Evolutionary conservation across 2,329 filamentous ascomycete species (phyloP).

Genomic region (Furcasterigmium sp.): DNA sequence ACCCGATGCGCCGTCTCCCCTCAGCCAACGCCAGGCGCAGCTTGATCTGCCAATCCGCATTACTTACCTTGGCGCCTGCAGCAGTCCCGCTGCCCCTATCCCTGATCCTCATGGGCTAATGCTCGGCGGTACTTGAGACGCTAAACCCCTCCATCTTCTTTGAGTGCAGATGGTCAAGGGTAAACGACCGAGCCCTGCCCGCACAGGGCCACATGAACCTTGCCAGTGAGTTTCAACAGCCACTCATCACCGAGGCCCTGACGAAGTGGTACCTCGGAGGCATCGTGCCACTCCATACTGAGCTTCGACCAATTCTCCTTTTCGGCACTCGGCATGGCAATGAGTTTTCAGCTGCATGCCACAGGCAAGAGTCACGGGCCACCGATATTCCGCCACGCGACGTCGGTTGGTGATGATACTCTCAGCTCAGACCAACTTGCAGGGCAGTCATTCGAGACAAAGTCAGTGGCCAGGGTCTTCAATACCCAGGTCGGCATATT

Average conservation of each 20-base stretch:
- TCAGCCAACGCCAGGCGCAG: not conserved
- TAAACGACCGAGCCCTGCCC: conserved; percentile 12
- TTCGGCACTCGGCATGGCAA: no score
- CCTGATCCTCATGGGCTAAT: conserved; percentile 18
- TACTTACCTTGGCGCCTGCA: not conserved
- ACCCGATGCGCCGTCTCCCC: conserved; percentile 5
- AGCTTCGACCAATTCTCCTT: no score
- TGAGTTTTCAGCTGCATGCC: no score
- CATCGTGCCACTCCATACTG: no score
- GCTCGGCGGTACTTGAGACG: conserved; percentile 19
- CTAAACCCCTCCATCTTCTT: conserved; percentile 10
- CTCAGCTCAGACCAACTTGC: no score
- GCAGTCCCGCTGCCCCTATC: conserved; percentile 10
- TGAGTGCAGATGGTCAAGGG: conserved; percentile 7
- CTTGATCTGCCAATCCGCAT: conserved; percentile 8
- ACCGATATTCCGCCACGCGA: no score
- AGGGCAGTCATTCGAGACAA: no score
- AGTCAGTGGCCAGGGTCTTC: no score
- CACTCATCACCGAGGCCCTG: not conserved
- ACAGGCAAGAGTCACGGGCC: no score
- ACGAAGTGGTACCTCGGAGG: no score
- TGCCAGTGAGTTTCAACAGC: not conserved
- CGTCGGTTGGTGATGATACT: no score
- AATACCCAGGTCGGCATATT: no score
- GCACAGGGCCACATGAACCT: not conserved